Evolutionary conservation across 257 asterid genomes (phyloP), one percentile per base, ranked within the genome.

Genomic region (Osmanthus fragrans): DNA sequence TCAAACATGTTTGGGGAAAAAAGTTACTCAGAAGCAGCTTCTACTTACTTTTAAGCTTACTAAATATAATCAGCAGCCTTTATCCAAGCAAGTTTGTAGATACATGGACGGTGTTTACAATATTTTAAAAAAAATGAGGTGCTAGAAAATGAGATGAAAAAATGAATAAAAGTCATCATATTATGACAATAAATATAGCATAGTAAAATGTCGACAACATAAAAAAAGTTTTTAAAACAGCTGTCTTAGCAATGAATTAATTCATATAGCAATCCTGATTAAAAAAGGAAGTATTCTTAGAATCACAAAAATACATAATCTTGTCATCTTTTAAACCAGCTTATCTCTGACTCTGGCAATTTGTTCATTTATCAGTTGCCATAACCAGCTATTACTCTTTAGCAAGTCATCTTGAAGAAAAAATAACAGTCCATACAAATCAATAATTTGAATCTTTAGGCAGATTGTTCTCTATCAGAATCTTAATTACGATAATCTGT

Each of bases 371-470:
- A 47, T 70, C 74, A 29, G 7, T 10, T 60, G 33, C 8, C 9
- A 34, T 32, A 49, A 36, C 73, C 49, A 76, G 75, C 42, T 80
- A 30, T 23, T 74, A 63, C 73, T 34, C 75, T 34, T 27, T 70
- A 74, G 30, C 54, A 25, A 68, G 66, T 70, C 71, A 68, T 34
- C 36, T 74, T 25, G 36, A 13, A 13, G 70, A 56, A 36, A 73
- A 51, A 81, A 33, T 23, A 54, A 2, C n/a, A 36, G 1, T 51
- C 13, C 21, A 49, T 65, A 74, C 21, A 30, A 21, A 23, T 69
- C 73, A 75, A 15, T 19, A 51, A 51, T 51, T 51, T 16, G 63
- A 51, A 15, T 13, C 8, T 18, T 15, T 5, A 51, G 63, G 23
- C 63, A 51, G n/a, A 15, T 49, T 4, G 7, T 15, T 47, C 70